These are phyloP conservation scores for Penicillium polonicum DNA, from an alignment of 2,329 filamentous ascomycete genomes.

Conservation along the genomic window DNA sequence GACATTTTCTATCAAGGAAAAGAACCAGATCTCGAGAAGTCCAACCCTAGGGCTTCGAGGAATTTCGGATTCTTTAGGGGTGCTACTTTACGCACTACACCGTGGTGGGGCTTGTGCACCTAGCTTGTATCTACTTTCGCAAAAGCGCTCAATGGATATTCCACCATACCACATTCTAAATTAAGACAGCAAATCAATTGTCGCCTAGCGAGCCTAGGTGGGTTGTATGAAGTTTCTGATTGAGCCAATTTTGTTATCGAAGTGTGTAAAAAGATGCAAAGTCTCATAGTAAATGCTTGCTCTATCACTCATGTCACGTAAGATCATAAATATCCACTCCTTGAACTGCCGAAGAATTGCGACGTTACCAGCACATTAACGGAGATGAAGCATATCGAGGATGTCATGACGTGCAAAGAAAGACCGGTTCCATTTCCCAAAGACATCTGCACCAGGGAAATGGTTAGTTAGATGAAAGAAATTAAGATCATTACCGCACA, in stretches of 20 bases:
- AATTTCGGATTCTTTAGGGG: background rate
- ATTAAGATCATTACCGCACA: background rate
- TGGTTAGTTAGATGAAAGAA: background rate
- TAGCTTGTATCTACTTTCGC: background rate
- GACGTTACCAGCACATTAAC: constrained; percentile 16
- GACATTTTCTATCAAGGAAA: background rate
- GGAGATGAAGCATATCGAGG: constrained; percentile 48
- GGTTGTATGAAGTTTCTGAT: background rate
- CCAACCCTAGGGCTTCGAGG: background rate
- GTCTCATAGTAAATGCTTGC: background rate
- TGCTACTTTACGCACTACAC: background rate
- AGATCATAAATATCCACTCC: background rate
- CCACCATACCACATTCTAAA: too few relatives aligned
- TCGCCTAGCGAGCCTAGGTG: too few relatives aligned
- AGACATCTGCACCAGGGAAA: constrained; percentile 59
- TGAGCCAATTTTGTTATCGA: background rate
- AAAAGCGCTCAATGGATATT: background rate
- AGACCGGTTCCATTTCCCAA: constrained; percentile 72
- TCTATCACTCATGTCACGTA: background rate
- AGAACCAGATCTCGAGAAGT: background rate
- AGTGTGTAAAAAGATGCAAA: background rate
- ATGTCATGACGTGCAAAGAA: constrained; percentile 76
- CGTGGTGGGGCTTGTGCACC: background rate
- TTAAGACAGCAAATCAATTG: too few relatives aligned
- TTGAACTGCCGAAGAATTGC: background rate